A percentile compares a stretch with the other conserved stretches of the same genome.
Conservation (phyloP, 164 flowering plant genomes). For the Dillenia turbinata region DNA sequence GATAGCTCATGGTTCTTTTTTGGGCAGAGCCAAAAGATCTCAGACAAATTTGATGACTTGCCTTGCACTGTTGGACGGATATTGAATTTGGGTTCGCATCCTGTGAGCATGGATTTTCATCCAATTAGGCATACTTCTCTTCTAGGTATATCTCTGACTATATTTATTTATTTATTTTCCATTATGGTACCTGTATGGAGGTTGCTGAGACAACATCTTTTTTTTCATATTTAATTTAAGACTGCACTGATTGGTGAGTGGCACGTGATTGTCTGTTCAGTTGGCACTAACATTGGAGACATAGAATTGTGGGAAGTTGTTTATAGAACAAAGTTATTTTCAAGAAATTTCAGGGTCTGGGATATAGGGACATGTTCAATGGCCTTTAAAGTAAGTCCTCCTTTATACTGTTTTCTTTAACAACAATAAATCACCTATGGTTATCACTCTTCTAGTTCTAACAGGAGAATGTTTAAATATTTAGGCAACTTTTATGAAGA, state of each 20-base stretch:
- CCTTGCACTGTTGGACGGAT: slow-evolving; percentile 49
- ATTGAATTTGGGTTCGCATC: slow-evolving; percentile 35
- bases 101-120: slow-evolving; percentile 66
- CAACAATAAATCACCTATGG: too few relatives aligned
- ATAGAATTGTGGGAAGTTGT: slow-evolving; percentile 59
- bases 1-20: slow-evolving; percentile 7
- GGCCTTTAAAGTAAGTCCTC: slow-evolving; percentile 39
- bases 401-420: neutral
- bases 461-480: slow-evolving; percentile 1
- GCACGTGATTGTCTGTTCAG: slow-evolving; percentile 27
- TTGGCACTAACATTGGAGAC: slow-evolving; percentile 57
- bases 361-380: slow-evolving; percentile 46
- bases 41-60: slow-evolving; percentile 27
- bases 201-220: neutral
- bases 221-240: slow-evolving; percentile 2
- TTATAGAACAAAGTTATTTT: slow-evolving; percentile 32
- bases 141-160: slow-evolving; percentile 35
- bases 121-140: slow-evolving; percentile 46
- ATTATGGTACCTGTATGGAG: too few relatives aligned
- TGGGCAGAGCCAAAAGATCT: slow-evolving; percentile 22
- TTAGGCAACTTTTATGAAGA: slow-evolving; percentile 50
- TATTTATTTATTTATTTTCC: neutral
- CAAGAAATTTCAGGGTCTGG: slow-evolving; percentile 56
- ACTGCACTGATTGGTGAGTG: slow-evolving; percentile 3
- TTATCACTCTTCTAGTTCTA: too few relatives aligned